phyloP scores from a whole-genome alignment of 2,329 filamentous ascomycete genomes.

The Nemania sp. region DNA sequence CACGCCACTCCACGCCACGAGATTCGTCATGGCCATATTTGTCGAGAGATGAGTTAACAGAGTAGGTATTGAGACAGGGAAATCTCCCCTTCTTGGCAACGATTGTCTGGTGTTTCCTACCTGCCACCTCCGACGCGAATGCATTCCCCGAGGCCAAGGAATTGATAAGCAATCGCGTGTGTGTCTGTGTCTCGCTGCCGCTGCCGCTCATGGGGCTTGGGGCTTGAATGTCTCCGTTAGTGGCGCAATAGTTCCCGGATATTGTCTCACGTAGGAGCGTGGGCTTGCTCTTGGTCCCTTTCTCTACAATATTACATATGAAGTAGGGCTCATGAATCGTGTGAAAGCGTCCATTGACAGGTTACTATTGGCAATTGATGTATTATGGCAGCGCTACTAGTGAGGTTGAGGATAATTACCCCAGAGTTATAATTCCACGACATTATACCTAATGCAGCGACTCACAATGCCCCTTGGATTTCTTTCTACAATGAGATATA shows the following conservation, averaged over 20 bases:
- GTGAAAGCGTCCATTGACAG: too few species aligned
- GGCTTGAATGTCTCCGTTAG: neutral
- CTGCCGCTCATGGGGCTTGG: neutral
- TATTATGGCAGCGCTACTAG: too few species aligned
- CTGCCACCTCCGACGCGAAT: too few species aligned
- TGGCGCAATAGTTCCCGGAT: neutral
- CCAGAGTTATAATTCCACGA: too few species aligned
- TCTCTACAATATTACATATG: neutral
- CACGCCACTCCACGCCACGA: constrained; percentile 1
- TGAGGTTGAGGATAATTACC: too few species aligned
- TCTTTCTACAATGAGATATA: too few species aligned
- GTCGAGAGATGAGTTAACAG: constrained; percentile 9
- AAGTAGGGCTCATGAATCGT: too few species aligned
- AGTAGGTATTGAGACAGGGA: constrained; percentile 30
- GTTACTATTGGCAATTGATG: too few species aligned
- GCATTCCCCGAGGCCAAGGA: constrained; percentile 17
- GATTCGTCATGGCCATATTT: constrained; percentile 16
- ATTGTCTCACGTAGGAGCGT: constrained; percentile 17
- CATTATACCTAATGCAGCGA: too few species aligned
- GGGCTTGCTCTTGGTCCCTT: neutral
- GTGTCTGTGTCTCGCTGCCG: too few species aligned
- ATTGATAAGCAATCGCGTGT: constrained; percentile 14
- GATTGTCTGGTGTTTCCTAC: neutral
- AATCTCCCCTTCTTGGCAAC: constrained; percentile 33
- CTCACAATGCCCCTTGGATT: too few species aligned